Base-by-base conservation (phyloP, 345 rosid genomes). In the Theobroma cacao region DNA sequence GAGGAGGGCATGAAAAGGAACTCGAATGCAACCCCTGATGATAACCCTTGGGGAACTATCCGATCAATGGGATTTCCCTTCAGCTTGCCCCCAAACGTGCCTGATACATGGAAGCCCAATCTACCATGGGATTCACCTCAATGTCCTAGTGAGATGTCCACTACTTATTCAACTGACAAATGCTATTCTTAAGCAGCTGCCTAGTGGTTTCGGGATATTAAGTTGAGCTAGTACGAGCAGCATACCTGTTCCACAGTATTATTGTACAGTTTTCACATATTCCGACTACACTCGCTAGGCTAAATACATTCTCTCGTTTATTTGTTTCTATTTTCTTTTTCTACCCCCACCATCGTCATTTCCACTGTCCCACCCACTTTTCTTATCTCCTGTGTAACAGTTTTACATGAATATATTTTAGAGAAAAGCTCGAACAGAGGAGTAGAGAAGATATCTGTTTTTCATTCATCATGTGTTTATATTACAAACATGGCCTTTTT, bases 31-130 rank as follows among this genome's bases (percentile, higher is more conserved):
- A 41, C 30, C 38, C 79, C 74, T 11, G 82, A 78, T 6, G 59
- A 48, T 40, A 75, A 26, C 69, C 83, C 77, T 65, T 85, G 85
- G 90, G 85, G 83, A 8, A 75, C 6, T 0, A 69, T 77, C 2
- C 52, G 83, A 38, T 72, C 91, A 0, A 83, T 87, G 3, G 87
- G 87, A n/a, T 88, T 91, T 41, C 95, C 95, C 18, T 88, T 88
- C 86, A 90, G 82, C 56, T 82, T 88, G 86, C 83, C 88, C 5
- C 38, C 82, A 7, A 71, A 65, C 58, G 31, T 71, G 24, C 56
- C 82, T 2, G 88, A 83, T 45, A 62, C 81, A 26, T 86, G 87
- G 89, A 84, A 82, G 66, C 75, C 85, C 20, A 77, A 63, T 80
- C 64, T 82, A 70, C 78, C 82, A 53, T 86, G 90, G 91, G 96